Evolutionary conservation across 2,329 filamentous ascomycete genomes (phyloP).

Genomic region (Mollisia scopiformis): DNA sequence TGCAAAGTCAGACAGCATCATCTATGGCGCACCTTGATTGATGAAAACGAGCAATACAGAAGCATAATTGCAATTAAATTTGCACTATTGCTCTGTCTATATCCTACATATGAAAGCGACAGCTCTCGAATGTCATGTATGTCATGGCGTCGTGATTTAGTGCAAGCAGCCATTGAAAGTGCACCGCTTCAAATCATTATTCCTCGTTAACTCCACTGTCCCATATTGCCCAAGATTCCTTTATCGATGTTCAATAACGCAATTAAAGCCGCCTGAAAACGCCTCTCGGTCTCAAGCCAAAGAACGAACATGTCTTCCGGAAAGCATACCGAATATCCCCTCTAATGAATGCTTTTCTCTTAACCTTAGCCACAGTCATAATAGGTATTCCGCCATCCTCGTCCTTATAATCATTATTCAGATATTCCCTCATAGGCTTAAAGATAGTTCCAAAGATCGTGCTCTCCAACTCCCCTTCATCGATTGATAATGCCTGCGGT

Average conservation of each 20-base stretch:
- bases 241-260: neutral
- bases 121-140: neutral
- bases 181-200: too few species aligned
- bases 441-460: constrained; percentile 23
- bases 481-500: constrained; percentile 1
- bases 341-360: constrained; percentile 33
- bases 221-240: neutral
- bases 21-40: neutral
- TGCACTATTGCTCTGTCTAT: neutral
- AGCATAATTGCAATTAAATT: neutral
- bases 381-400: constrained; percentile 19
- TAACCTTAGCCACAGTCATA: constrained; percentile 33
- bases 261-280: constrained; percentile 29
- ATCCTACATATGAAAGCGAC: constrained; percentile 3
- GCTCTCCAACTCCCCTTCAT: constrained; percentile 12
- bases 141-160: neutral
- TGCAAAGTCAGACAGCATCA: neutral
- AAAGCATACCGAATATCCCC: constrained; percentile 33
- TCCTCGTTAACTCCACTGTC: neutral
- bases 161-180: neutral
- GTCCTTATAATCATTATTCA: constrained; percentile 30
- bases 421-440: constrained; percentile 27
- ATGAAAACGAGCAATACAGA: neutral
- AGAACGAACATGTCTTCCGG: constrained; percentile 28
- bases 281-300: constrained; percentile 30